phyloP scores from a whole-genome alignment of 2,329 filamentous ascomycete species.

The Pseudogymnoascus sp. region DNA sequence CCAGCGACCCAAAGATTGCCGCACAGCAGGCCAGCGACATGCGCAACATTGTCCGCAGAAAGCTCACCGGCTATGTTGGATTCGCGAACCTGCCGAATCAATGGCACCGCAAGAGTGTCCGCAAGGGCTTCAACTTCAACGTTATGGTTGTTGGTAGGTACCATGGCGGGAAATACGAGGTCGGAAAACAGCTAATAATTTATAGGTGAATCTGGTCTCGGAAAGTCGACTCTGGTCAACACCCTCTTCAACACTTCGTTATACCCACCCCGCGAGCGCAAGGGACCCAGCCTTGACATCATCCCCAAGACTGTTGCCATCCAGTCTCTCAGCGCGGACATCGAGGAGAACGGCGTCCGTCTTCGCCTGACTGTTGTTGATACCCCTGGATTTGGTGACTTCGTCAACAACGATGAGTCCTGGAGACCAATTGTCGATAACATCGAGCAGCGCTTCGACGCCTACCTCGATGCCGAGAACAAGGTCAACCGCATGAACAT shows the following conservation, averaged over 20 bases:
- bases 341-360: conserved; percentile 96
- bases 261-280: conserved; percentile 97
- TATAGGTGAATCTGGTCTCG: conserved; percentile 92
- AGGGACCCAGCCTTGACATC: conserved; percentile 92
- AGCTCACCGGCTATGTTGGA: conserved; percentile 95
- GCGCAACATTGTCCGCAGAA: conserved; percentile 89
- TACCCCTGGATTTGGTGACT: conserved; percentile 96
- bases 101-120: conserved; percentile 99
- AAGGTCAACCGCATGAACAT: conserved; percentile 99
- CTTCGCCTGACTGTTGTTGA: conserved; percentile 95
- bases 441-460: conserved; percentile 98
- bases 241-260: conserved; percentile 99
- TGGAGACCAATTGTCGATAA: conserved; percentile 99
- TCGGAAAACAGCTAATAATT: conserved; percentile 7
- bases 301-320: conserved; percentile 97
- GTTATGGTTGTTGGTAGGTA: conserved; percentile 98
- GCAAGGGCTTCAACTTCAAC: conserved; percentile 99
- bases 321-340: conserved; percentile 90
- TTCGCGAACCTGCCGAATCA: conserved; percentile 99
- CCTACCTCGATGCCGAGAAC: conserved; percentile 98
- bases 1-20: conserved; percentile 28
- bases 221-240: conserved; percentile 98
- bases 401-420: conserved; percentile 99
- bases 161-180: neutral
- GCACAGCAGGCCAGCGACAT: conserved; percentile 30